phyloP scores from a whole-genome alignment of 257 asterid species.

The Eucommia ulmoides region DNA sequence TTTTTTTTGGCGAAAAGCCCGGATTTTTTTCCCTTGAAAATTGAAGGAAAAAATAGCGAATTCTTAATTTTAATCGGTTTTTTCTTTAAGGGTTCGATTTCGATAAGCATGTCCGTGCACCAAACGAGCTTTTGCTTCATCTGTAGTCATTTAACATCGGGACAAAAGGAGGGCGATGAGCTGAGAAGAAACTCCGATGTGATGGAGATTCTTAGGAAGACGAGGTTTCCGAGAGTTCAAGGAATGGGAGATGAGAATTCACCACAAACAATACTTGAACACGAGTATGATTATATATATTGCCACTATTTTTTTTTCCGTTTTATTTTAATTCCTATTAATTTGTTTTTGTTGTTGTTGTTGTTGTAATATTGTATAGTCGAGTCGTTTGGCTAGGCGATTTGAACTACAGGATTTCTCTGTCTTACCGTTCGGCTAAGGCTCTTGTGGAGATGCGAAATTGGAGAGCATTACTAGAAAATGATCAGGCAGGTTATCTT shows the following conservation, averaged over 20 bases:
- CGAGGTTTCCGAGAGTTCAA: slow-evolving; percentile 85
- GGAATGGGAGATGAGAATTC: slow-evolving; percentile 55
- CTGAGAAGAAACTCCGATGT: slow-evolving; percentile 88
- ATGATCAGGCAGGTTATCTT: slow-evolving; percentile 63
- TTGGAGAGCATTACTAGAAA: slow-evolving; percentile 90
- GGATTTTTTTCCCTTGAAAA: too few relatives aligned
- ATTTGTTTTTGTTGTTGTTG: slow-evolving; percentile 7
- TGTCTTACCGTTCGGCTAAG: slow-evolving; percentile 83
- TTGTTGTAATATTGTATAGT: slow-evolving; percentile 27
- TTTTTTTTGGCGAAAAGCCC: slow-evolving; percentile 6
- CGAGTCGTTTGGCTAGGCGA: slow-evolving; percentile 98
- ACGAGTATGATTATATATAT: slow-evolving; percentile 34
- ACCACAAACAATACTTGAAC: slow-evolving; percentile 94
- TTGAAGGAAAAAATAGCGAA: slow-evolving; percentile 6
- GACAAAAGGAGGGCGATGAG: slow-evolving; percentile 97
- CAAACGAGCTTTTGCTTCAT: slow-evolving; percentile 98
- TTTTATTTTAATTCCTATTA: not conserved
- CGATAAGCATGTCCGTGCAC: slow-evolving; percentile 95
- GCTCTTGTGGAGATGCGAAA: slow-evolving; percentile 96
- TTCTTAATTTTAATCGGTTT: slow-evolving; percentile 6
- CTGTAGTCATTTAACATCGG: slow-evolving; percentile 93
- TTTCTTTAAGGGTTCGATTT: slow-evolving; percentile 74
- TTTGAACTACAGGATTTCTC: slow-evolving; percentile 78
- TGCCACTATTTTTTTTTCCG: not conserved
- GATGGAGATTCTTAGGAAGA: slow-evolving; percentile 89